Evolutionary conservation across 768 basidiomycete genomes (phyloP).

Genomic region (Auriculariales sp.): DNA sequence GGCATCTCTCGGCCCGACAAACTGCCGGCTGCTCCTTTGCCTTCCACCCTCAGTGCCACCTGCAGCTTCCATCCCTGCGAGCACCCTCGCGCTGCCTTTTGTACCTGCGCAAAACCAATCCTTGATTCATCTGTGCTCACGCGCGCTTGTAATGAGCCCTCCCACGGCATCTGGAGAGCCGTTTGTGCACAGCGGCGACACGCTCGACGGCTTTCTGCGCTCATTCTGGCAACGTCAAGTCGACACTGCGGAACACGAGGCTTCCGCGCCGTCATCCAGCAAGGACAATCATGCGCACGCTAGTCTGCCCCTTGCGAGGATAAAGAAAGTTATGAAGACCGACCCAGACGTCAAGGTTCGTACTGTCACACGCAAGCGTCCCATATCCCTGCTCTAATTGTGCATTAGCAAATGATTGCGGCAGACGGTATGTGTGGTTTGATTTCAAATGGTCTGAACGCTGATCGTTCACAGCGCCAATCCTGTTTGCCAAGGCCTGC

Average conservation of each 20-base stretch:
- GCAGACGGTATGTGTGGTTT: constrained; percentile 56
- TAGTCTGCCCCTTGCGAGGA: constrained; percentile 81
- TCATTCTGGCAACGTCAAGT: constrained; percentile 87
- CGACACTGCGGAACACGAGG: constrained; percentile 75
- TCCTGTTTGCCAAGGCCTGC: constrained; percentile 95
- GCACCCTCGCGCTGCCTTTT: too few species aligned
- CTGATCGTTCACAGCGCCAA: constrained; percentile 48
- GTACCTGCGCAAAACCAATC: too few species aligned
- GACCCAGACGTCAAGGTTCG: constrained; percentile 91
- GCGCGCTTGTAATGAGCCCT: constrained; percentile 1
- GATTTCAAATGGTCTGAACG: too few species aligned
- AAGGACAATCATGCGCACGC: constrained; percentile 64
- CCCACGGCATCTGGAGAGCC: constrained; percentile 21
- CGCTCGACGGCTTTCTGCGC: constrained; percentile 72
- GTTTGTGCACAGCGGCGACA: constrained; percentile 71
- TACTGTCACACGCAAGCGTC: constrained; percentile 5
- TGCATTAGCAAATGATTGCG: constrained; percentile 73
- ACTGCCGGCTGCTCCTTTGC: too few species aligned
- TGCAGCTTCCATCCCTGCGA: too few species aligned
- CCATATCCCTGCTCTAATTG: not conserved
- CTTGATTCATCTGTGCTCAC: too few species aligned
- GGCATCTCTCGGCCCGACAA: too few species aligned
- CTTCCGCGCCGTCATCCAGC: constrained; percentile 77
- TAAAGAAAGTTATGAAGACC: constrained; percentile 99
- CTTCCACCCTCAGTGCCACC: too few species aligned